Evolutionary conservation across 2,329 filamentous ascomycete genomes (phyloP).

Genomic region (Hymenoscyphus fructigenus): DNA sequence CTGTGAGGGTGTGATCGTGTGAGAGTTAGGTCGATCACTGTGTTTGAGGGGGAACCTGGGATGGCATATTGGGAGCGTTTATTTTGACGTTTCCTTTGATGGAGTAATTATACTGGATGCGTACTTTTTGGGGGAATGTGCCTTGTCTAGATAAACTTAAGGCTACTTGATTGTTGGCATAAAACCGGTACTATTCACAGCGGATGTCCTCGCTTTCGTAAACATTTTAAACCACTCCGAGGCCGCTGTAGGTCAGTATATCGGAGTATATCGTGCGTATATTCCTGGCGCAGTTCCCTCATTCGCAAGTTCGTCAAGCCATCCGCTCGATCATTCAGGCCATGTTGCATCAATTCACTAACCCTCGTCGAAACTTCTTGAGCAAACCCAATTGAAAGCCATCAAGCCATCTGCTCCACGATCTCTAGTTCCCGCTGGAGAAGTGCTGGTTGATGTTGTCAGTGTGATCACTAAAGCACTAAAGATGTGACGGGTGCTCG

Average conservation of each 20-base stretch:
- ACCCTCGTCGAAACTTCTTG: not conserved
- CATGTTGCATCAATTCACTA: not conserved
- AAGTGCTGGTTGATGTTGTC: not conserved
- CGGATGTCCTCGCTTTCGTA: not conserved
- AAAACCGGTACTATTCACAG: no score
- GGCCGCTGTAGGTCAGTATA: not conserved
- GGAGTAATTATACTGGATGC: no score
- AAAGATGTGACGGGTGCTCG: not conserved
- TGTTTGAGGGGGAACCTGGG: no score
- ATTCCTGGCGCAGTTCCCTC: not conserved
- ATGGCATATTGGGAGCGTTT: no score
- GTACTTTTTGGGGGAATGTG: no score
- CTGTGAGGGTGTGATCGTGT: not conserved
- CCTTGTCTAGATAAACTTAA: no score
- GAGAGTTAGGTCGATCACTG: no score
- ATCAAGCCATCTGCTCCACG: not conserved
- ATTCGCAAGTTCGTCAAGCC: no score
- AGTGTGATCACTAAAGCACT: not conserved
- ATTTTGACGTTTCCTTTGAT: no score
- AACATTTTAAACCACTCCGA: not conserved
- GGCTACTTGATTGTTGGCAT: no score
- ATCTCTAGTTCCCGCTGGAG: not conserved
- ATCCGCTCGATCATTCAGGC: not conserved
- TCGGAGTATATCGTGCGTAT: not conserved
- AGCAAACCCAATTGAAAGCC: not conserved